Conservation (phyloP, 2,329 filamentous ascomycete genomes). For the Grosmannia serpens region DNA sequence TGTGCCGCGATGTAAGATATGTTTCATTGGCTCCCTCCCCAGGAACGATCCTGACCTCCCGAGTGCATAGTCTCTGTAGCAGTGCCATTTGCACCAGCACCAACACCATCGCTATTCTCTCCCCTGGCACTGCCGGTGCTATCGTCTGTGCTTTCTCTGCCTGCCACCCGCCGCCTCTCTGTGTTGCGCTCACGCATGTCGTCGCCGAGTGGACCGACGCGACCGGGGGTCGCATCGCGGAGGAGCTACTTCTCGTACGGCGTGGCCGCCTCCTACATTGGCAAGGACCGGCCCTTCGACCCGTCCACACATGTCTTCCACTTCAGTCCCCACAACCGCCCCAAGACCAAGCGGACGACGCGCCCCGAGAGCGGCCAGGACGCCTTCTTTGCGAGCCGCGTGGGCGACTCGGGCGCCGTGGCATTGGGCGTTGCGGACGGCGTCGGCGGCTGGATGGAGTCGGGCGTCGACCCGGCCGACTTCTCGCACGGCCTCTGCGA, state of each 20-base stretch:
- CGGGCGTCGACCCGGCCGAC: constrained; percentile 84
- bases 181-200: neutral
- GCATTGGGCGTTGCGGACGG: constrained; percentile 89
- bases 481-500: constrained; percentile 91
- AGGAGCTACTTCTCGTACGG: constrained; percentile 37
- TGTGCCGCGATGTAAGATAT: constrained; percentile 7
- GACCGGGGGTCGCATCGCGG: neutral
- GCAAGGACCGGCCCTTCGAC: constrained; percentile 58
- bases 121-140: neutral
- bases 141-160: neutral
- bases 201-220: neutral
- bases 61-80: neutral
- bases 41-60: neutral
- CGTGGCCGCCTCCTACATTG: constrained; percentile 63
- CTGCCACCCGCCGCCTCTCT: neutral
- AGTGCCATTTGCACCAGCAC: neutral
- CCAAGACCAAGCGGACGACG: constrained; percentile 28
- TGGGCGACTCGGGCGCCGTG: constrained; percentile 61
- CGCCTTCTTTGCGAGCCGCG: constrained; percentile 80
- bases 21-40: neutral
- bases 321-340: constrained; percentile 55
- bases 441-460: constrained; percentile 90
- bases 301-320: constrained; percentile 59
- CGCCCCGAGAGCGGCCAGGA: constrained; percentile 82
- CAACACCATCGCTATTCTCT: neutral